Base-by-base conservation (phyloP, 768 basidiomycete species). In the Dendrothele bispora region DNA sequence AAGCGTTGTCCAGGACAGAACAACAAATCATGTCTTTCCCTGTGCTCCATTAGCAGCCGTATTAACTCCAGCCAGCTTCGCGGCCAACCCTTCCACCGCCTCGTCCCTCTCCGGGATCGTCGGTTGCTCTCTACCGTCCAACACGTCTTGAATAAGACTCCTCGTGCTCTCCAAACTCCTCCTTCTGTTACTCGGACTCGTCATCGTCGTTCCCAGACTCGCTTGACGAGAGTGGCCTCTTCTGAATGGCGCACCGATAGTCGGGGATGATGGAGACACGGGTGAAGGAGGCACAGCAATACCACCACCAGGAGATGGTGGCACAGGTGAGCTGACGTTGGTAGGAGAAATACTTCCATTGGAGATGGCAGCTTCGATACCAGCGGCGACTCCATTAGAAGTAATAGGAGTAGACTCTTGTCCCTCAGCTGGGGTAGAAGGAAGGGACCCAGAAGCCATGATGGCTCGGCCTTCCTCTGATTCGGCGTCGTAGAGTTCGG, bases 151-250 rank as follows among this genome's bases (percentile, higher is more conserved):
- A 60, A 98, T 95, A 63, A 98, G 80, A 52, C 86, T 86, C 76
- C 95, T 93, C 43, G 97, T 98, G 64, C 88, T 94, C 75, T 98
- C 95, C 64, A 98, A 66, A 63, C 89, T 92, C 64, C 95, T 74
- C 67, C 95, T 74, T 55, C 97, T 74, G 41, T 87, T 98, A 64
- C 91, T 94, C 12, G 97, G 95, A 59, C 87, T 90, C 42, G 95
- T 95, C 83, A 86, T 88, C 54, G 95, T 98, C 54, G 95, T 98
- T 3, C 95, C 95, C 52, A 98, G 66, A 61, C 91, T 94, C 42
- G 86, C 83, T 58, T 88, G 83, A 36, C 91, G 77, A 3, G 76
- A 77, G 56, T 89, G 88, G 12, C 88, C 83, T 32, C 87, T 81
- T 52, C 78, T 80, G 77, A 83, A 86, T 6, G 80, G 77, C 21